These are phyloP conservation scores for Cucumis cinereus DNA, from an alignment of 306 rosid species.

Conservation along the genomic window DNA sequence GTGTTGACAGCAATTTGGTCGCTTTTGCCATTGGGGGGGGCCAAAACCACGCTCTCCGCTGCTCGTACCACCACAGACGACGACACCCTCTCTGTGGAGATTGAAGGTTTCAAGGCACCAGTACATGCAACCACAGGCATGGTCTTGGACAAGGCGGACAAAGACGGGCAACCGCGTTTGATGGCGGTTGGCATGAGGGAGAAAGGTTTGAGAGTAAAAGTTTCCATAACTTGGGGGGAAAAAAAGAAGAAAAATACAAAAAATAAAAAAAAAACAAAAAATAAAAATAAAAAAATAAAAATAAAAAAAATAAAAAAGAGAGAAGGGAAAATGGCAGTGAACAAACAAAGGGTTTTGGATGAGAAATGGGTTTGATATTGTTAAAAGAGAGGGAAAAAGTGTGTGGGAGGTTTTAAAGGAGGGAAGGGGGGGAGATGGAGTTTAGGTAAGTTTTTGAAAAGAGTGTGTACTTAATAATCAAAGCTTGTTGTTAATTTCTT, in stretches of 20 bases:
- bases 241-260: background rate
- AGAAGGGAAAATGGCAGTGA: constrained; percentile 33
- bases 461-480: background rate
- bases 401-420: constrained; percentile 25
- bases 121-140: constrained; percentile 28
- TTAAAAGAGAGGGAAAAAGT: constrained; percentile 31
- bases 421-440: constrained; percentile 42
- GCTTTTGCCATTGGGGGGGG: constrained; percentile 30
- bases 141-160: constrained; percentile 17
- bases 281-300: background rate
- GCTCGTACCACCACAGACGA: constrained; percentile 20
- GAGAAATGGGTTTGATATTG: constrained; percentile 30
- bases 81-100: constrained; percentile 21
- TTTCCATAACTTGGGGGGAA: constrained; percentile 38
- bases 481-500: background rate
- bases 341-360: constrained; percentile 31
- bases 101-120: constrained; percentile 40
- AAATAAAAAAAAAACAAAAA: background rate
- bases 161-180: background rate
- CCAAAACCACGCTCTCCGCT: constrained; percentile 47
- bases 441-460: constrained; percentile 34
- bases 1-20: constrained; percentile 44
- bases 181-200: constrained; percentile 15
- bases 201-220: constrained; percentile 37
- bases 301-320: constrained; percentile 6